Percentiles rank a stretch among this genome's conserved stretches.
Conservation (phyloP, 192 early-diverging fungal genomes). For the Dissophora ornata region DNA sequence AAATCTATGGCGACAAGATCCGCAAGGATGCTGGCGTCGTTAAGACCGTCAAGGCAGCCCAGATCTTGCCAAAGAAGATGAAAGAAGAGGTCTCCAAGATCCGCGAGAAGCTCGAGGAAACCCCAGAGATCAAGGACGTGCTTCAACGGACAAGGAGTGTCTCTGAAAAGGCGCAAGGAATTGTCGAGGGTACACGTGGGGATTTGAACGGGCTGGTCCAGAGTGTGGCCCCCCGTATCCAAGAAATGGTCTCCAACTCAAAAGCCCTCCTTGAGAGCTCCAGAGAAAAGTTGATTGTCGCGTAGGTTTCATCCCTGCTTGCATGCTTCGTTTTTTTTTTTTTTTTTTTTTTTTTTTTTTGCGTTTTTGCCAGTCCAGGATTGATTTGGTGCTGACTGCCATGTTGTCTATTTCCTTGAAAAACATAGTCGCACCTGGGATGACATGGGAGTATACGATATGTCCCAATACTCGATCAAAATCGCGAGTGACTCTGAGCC, state of each 20-base stretch:
- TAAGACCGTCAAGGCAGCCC: slow-evolving; percentile 73
- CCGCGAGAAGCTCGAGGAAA: slow-evolving; percentile 61
- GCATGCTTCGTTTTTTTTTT: no score
- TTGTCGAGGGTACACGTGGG: slow-evolving; percentile 68
- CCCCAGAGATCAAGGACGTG: slow-evolving; percentile 64
- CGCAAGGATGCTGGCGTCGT: slow-evolving; percentile 86
- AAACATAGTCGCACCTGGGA: slow-evolving; percentile 46
- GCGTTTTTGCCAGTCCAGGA: not conserved
- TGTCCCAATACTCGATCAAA: slow-evolving; percentile 56
- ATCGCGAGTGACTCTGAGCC: slow-evolving; percentile 14
- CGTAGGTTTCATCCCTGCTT: slow-evolving; percentile 32
- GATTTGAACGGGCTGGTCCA: slow-evolving; percentile 64
- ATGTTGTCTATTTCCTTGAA: not conserved
- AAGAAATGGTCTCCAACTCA: slow-evolving; percentile 61
- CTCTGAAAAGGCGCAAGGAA: slow-evolving; percentile 68
- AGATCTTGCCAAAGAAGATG: slow-evolving; percentile 69
- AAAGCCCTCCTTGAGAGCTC: slow-evolving; percentile 57
- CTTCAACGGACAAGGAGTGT: slow-evolving; percentile 65
- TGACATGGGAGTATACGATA: slow-evolving; percentile 56
- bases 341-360: not conserved
- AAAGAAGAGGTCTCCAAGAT: slow-evolving; percentile 62
- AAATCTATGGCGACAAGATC: slow-evolving; percentile 86
- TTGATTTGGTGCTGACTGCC: not conserved
- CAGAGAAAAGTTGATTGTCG: slow-evolving; percentile 45
- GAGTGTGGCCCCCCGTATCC: slow-evolving; percentile 61